These are phyloP conservation scores for Ambrosiella cleistominuta DNA, from an alignment of 2,329 filamentous ascomycete species.

Conservation along the genomic window DNA sequence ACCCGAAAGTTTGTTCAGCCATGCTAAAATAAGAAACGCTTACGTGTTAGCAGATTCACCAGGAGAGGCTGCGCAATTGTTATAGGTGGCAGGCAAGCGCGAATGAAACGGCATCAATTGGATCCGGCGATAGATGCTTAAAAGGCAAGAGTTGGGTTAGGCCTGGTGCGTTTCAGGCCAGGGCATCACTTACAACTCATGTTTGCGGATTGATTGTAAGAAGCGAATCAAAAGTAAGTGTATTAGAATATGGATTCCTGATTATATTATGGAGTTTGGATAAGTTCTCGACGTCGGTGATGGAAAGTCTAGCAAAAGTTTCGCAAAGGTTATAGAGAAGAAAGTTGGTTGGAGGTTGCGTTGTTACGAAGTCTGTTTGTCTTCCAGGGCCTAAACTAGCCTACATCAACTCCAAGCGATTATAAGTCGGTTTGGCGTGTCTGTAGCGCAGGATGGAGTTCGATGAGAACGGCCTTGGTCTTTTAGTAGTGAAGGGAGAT, in stretches of 20 bases:
- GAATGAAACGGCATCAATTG: neutral
- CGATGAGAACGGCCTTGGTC: neutral
- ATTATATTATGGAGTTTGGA: neutral
- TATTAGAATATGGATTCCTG: neutral
- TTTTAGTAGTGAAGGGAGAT: no score
- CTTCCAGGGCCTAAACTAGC: no score
- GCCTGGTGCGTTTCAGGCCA: neutral
- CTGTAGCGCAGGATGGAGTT: neutral
- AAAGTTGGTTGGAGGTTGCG: neutral
- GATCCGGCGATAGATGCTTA: neutral
- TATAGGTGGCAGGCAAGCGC: neutral
- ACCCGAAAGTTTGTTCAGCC: constrained; percentile 83
- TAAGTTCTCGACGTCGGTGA: neutral
- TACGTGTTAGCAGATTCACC: constrained; percentile 6
- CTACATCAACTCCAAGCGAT: neutral
- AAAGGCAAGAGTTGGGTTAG: neutral
- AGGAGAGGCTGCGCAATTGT: neutral
- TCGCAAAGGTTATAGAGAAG: neutral
- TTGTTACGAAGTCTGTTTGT: no score
- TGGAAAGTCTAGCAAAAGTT: neutral
- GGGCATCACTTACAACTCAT: constrained; percentile 25
- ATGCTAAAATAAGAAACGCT: constrained; percentile 12
- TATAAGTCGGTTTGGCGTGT: neutral
- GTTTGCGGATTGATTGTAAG: constrained; percentile 13
- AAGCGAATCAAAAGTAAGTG: neutral